Evolutionary conservation across 192 early-diverging fungal genomes (phyloP).

Genomic region (Rhizoclosmatium globosum): DNA sequence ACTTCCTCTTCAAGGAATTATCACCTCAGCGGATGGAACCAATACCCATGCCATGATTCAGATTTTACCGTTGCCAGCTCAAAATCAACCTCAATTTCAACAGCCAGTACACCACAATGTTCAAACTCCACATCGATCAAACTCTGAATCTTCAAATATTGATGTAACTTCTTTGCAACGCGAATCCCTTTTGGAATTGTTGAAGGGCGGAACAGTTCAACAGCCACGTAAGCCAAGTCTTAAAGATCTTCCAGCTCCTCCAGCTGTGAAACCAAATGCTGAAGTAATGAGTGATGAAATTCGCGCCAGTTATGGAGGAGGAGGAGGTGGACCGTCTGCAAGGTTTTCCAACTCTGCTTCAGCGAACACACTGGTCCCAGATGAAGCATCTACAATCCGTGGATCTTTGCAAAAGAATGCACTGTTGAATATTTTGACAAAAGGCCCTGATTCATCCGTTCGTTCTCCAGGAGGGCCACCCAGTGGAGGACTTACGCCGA

Average conservation of each 20-base stretch:
- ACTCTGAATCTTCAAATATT: not conserved
- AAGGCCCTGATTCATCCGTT: not conserved
- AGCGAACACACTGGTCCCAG: too few species aligned
- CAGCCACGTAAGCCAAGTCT: not conserved
- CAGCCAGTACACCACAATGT: too few species aligned
- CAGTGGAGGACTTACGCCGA: not conserved
- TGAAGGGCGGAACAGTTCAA: constrained; percentile 4
- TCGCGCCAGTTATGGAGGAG: constrained; percentile 20
- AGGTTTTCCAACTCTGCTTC: constrained; percentile 1
- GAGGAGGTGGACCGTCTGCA: constrained; percentile 18
- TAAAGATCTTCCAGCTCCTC: constrained; percentile 19
- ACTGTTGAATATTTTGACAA: constrained; percentile 24
- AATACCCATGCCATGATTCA: constrained; percentile 37
- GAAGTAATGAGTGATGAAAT: constrained; percentile 30
- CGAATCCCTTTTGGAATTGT: constrained; percentile 12
- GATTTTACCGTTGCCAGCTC: constrained; percentile 19
- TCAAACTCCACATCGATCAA: not conserved
- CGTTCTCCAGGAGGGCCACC: not conserved
- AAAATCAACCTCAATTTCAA: not conserved
- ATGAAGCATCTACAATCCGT: not conserved
- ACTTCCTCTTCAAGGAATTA: constrained; percentile 31
- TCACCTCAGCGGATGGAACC: constrained; percentile 24
- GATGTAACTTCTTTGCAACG: constrained; percentile 16
- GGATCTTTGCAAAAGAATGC: not conserved
- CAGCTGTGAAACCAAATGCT: not conserved